These are phyloP conservation scores for Triticum timopheevii DNA, from an alignment of 176 grass and related monocot species.

Conservation along the genomic window DNA sequence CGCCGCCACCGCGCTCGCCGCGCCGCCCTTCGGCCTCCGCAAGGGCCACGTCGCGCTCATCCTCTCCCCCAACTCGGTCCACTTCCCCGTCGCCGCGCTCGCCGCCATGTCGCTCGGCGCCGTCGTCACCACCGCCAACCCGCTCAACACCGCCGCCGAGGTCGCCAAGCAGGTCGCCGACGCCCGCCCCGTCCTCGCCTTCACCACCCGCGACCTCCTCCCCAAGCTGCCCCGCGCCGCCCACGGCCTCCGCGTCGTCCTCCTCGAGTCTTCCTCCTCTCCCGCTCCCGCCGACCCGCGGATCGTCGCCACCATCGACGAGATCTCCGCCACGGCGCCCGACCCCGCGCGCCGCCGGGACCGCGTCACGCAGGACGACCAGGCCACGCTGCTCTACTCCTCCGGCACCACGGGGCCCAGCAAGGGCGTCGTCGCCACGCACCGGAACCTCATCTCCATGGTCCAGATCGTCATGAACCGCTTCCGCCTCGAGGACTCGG, in stretches of 20 bases:
- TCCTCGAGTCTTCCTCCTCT: constrained; percentile 45
- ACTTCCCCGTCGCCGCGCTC: constrained; percentile 86
- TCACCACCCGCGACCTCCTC: constrained; percentile 72
- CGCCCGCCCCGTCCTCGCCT: constrained; percentile 72
- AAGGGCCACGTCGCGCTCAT: constrained; percentile 80
- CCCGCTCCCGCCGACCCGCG: constrained; percentile 26
- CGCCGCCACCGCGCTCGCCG: constrained; percentile 59
- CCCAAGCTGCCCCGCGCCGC: constrained; percentile 50
- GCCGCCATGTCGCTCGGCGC: constrained; percentile 81
- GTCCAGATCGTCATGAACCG: constrained; percentile 86
- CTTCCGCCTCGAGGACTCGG: constrained; percentile 68
- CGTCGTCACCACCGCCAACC: constrained; percentile 87
- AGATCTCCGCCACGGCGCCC: constrained; percentile 59
- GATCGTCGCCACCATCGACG: constrained; percentile 64
- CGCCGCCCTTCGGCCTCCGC: constrained; percentile 63
- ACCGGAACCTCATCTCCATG: constrained; percentile 90
- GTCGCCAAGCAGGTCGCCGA: constrained; percentile 85
- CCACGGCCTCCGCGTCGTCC: constrained; percentile 47
- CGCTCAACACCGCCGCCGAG: constrained; percentile 77
- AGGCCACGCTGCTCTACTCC: constrained; percentile 92
- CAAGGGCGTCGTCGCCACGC: constrained; percentile 93
- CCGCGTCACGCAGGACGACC: constrained; percentile 70
- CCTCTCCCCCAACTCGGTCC: constrained; percentile 83
- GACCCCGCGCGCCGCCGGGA: constrained; percentile 29
- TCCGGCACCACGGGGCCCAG: constrained; percentile 90